These are phyloP conservation scores for Mrakia blollopis DNA, from an alignment of 768 basidiomycete genomes.

Conservation along the genomic window DNA sequence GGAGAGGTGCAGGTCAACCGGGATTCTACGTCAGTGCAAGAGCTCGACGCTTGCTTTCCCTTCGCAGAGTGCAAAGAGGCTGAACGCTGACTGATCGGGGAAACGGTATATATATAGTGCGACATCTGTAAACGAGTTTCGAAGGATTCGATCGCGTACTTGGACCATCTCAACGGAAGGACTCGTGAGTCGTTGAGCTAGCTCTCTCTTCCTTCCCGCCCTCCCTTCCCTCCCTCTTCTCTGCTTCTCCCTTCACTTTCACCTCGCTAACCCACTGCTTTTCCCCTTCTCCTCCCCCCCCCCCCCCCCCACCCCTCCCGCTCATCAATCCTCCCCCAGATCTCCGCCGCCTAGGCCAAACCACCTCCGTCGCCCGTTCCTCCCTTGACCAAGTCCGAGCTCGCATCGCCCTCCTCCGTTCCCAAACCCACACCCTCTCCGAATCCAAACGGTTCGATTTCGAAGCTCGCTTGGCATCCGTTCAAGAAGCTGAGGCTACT, in stretches of 20 bases:
- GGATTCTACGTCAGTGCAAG: constrained; percentile 78
- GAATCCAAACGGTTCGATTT: constrained; percentile 91
- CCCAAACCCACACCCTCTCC: constrained; percentile 76
- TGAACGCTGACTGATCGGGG: too few species aligned
- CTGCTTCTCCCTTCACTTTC: not conserved
- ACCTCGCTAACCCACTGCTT: not conserved
- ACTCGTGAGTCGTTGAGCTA: constrained; percentile 62
- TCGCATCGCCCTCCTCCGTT: constrained; percentile 79
- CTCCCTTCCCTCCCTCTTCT: not conserved
- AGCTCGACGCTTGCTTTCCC: constrained; percentile 24
- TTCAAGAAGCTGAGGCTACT: constrained; percentile 63
- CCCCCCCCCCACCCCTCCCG: too few species aligned
- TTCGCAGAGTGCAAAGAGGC: not conserved
- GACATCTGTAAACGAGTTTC: constrained; percentile 85
- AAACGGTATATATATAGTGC: constrained; percentile 55
- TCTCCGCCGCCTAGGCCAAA: constrained; percentile 88
- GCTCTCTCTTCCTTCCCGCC: not conserved
- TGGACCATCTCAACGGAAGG: constrained; percentile 93
- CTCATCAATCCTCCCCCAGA: constrained; percentile 59
- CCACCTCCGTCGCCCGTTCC: constrained; percentile 82
- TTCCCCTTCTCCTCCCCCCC: not conserved
- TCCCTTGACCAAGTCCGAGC: constrained; percentile 88
- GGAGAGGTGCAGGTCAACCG: constrained; percentile 79
- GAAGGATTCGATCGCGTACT: constrained; percentile 87
- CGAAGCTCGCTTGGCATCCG: constrained; percentile 75